Base-by-base conservation (phyloP, 139 green algal genomes). In the Tetradesmus lagerheimii region DNA sequence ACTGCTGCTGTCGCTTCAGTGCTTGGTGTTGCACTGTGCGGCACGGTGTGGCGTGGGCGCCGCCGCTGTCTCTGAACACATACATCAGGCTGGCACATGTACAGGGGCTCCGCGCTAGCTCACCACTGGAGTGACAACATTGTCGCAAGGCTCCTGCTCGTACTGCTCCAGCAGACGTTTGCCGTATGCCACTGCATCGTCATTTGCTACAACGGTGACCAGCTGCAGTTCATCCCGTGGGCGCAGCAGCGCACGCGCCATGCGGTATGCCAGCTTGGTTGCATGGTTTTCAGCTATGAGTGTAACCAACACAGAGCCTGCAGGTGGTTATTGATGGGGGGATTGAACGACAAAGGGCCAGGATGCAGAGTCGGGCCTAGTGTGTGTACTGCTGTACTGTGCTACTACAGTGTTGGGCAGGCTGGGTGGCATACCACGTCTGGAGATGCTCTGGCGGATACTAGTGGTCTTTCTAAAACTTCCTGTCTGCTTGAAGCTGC, bases 211-310 rank as follows among this genome's bases (percentile, higher is more conserved):
- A 23, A 91, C 87, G 1, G 87, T 91, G 2, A 91, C 57, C 50
- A 91, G n/a, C 57, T 91, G 87, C 76, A 85, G 76, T 50, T 78
- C 76, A 74, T 85, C 76, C 31, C 76, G 31, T 14, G 87, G 87
- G 9, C 78, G 53, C 87, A 91, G 62, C 53, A 91, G 77, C 20
- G 87, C 87, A 14, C 27, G 47, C 2, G 87, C 57, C 78, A 91
- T 87, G 38, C 50, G 74, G 37, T 64, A 18, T 27, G 87, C 87
- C 27, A 91, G 77, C 53, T 86, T 85, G 35, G 34, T 82, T 27
- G 37, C 78, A 80, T 91, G 87, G 62, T 91, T 91, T 38, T 91
- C 87, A 41, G 79, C 87, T 39, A 86, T 76, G 0, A 91, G 86
- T 37, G 39, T 53, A 67, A 74, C 43, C 62, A 80, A 29, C 9